Base-by-base conservation (phyloP, 345 rosid genomes). In the Rhodamnia argentea region DNA sequence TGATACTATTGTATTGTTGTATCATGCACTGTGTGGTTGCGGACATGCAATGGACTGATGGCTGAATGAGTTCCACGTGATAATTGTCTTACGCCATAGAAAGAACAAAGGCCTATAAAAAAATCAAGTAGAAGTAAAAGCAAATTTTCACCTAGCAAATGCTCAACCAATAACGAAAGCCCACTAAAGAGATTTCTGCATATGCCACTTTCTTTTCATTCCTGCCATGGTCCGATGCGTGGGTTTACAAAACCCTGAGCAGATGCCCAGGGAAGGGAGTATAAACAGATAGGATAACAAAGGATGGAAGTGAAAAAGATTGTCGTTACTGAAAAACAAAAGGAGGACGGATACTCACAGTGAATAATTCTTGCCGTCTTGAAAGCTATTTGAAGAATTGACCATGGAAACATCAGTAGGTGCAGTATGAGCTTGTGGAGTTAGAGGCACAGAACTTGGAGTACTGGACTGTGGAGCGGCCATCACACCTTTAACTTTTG, bases 341-440 rank as follows among this genome's bases (percentile, higher is more conserved):
- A 55, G 18, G 29, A 56, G 44, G 78, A 76, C 6, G 14, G 42
- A 14, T 9, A 57, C 89, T 85, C 52, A 91, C 92, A 84, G 85
- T 62, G 89, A 87, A 86, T 87, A 87, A 88, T 84, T 90, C 64
- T 90, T 92, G 83, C 92, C 91, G 82, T 91, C 93, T 57, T 52
- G 47, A 85, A 82, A 58, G 85, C 58, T 55, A 42, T 85, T 89
- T 23, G 82, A 87, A 86, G 84, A 82, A 89, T 86, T 91, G 82
- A 90, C 88, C 87, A 52, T 54, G 9, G 29, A 85, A 53, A 84
- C n/a, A 85, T 87, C 91, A 13, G 86, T 86, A 88, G 94, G 50
- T 64, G 87, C 92, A 87, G 82, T 86, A 24, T 83, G 88, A 85
- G 60, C 56, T 32, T 83, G 78, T 78, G 90, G 85, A 81, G 90